Conservation (phyloP, 345 rosid genomes). For the Viola odorata region DNA sequence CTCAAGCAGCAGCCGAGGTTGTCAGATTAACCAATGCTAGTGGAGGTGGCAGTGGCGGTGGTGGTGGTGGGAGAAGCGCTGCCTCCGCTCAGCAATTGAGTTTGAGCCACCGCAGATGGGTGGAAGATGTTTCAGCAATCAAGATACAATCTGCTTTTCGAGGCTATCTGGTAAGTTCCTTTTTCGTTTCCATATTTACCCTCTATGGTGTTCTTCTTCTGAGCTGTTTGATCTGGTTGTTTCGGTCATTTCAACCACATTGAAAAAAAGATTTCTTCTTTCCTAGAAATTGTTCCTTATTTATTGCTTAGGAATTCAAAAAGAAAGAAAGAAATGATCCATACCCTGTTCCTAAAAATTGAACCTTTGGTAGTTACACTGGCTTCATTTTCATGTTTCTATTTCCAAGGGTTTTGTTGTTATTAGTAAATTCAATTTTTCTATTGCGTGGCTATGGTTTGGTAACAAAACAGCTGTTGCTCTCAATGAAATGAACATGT, state of each 20-base stretch:
- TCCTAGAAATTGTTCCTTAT: no score
- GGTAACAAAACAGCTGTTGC: no score
- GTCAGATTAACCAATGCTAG: slow-evolving; percentile 23
- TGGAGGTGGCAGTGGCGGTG: not conserved
- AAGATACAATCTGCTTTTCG: slow-evolving; percentile 32
- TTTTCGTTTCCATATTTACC: not conserved
- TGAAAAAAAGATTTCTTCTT: no score
- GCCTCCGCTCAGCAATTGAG: not conserved
- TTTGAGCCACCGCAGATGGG: slow-evolving; percentile 8
- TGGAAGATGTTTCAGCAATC: slow-evolving; percentile 13
- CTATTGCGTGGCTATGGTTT: no score
- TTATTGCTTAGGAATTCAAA: no score
- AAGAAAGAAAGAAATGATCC: no score
- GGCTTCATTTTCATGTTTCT: no score
- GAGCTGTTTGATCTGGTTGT: not conserved
- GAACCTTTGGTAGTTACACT: no score
- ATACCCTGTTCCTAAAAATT: no score
- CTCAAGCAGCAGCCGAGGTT: slow-evolving; percentile 31
- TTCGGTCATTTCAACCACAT: not conserved
- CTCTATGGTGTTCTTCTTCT: not conserved
- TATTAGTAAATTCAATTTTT: no score
- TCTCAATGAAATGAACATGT: no score
- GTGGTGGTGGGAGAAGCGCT: not conserved
- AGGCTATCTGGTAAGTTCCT: slow-evolving; percentile 27
- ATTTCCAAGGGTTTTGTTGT: no score